These are phyloP conservation scores for Tricholoma flavovirens DNA, from an alignment of 768 basidiomycete species.

Conservation along the genomic window DNA sequence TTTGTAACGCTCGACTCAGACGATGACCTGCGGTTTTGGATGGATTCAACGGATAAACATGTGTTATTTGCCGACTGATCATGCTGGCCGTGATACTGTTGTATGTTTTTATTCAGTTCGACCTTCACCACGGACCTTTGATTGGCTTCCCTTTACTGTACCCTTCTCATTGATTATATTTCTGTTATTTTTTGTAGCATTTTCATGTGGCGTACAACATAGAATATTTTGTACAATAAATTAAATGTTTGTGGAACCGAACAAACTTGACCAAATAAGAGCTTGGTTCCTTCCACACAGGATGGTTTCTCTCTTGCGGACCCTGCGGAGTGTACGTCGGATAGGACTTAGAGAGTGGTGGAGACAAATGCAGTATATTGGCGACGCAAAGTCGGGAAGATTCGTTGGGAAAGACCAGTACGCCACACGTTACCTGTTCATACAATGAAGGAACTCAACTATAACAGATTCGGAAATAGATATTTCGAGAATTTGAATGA, in stretches of 20 bases:
- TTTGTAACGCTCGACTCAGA: slow-evolving; percentile 62
- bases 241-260: too few relatives aligned
- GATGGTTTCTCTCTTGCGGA: slow-evolving; percentile 73
- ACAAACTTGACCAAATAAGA: slow-evolving; percentile 29
- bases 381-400: slow-evolving; percentile 85
- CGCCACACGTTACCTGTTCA: slow-evolving; percentile 26
- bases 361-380: slow-evolving; percentile 88
- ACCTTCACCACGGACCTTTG: slow-evolving; percentile 11
- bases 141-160: slow-evolving; percentile 5
- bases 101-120: slow-evolving; percentile 13
- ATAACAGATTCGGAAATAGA: slow-evolving; percentile 79
- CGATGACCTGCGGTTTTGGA: slow-evolving; percentile 62
- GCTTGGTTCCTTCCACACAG: slow-evolving; percentile 5
- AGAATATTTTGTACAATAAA: slow-evolving; percentile 17
- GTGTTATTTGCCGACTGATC: slow-evolving; percentile 72
- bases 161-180: slow-evolving; percentile 6
- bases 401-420: slow-evolving; percentile 79
- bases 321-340: slow-evolving; percentile 67
- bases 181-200: not conserved
- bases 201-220: slow-evolving; percentile 1
- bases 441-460: slow-evolving; percentile 1
- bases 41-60: slow-evolving; percentile 76
- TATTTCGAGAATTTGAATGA: slow-evolving; percentile 91
- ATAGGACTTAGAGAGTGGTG: slow-evolving; percentile 85
- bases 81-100: not conserved